Percentiles rank a stretch among this genome's conserved stretches.
phyloP scores from a whole-genome alignment of 2,329 filamentous ascomycete species.

The Fusarium nelsonii region DNA sequence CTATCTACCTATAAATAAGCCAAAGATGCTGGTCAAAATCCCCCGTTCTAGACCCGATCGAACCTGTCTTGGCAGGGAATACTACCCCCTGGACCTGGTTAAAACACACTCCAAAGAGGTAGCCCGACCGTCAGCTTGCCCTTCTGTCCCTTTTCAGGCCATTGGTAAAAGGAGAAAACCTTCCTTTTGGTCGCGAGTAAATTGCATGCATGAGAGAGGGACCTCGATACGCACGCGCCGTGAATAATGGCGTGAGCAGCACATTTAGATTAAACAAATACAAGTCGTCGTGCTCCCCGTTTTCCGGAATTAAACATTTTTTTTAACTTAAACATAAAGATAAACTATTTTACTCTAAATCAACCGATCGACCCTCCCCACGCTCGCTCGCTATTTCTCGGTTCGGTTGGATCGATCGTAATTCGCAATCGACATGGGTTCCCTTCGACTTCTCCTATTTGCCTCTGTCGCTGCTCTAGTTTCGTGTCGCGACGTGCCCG shows the following conservation, averaged over 20 bases:
- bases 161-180: background rate
- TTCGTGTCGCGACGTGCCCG: conserved; percentile 54
- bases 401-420: background rate
- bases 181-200: conserved; percentile 26
- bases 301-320: background rate
- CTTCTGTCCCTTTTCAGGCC: background rate
- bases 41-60: conserved; percentile 30
- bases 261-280: background rate
- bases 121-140: conserved; percentile 22
- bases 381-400: conserved; percentile 24
- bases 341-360: conserved; percentile 16
- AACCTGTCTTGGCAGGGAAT: conserved; percentile 20
- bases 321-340: conserved; percentile 14
- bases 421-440: conserved; percentile 23
- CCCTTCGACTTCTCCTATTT: conserved; percentile 41
- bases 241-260: conserved; percentile 6
- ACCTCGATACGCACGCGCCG: background rate
- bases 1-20: conserved; percentile 15
- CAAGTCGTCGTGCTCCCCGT: background rate
- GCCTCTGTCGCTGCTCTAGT: conserved; percentile 44
- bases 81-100: conserved; percentile 6
- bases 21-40: conserved; percentile 16
- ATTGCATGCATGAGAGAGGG: conserved; percentile 10
- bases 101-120: conserved; percentile 5
- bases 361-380: conserved; percentile 5